A percentile compares a stretch with the other conserved stretches of the same genome.
These are phyloP conservation scores for Tricholoma furcatifolium DNA, from an alignment of 768 basidiomycete species.

Conservation along the genomic window DNA sequence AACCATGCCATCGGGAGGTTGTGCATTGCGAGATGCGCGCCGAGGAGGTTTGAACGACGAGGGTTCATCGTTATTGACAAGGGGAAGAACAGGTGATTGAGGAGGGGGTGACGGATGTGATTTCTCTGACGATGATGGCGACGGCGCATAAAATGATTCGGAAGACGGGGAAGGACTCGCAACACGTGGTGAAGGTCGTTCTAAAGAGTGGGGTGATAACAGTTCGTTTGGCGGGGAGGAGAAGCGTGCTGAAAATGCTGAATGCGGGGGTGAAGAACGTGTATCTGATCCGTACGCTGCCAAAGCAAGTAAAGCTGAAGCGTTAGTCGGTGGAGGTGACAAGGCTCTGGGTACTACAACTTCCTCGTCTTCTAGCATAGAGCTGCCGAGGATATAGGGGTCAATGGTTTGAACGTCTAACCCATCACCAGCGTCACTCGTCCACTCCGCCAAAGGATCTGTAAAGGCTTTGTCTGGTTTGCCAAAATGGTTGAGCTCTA, in stretches of 20 bases:
- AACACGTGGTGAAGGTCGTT: not conserved
- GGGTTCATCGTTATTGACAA: too few relatives aligned
- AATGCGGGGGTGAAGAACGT: not conserved
- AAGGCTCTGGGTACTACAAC: not conserved
- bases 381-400: constrained; percentile 17
- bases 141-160: too few relatives aligned
- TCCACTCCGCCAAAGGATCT: not conserved
- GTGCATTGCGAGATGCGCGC: too few relatives aligned
- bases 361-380: not conserved
- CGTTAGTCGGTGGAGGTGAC: not conserved
- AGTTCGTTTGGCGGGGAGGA: not conserved
- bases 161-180: not conserved
- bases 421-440: not conserved
- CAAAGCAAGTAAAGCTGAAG: not conserved
- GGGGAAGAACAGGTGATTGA: too few relatives aligned
- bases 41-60: too few relatives aligned
- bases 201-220: not conserved
- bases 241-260: not conserved
- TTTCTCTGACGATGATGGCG: too few relatives aligned
- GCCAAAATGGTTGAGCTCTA: not conserved
- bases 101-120: too few relatives aligned
- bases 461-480: not conserved
- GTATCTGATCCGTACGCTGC: not conserved
- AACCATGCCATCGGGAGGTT: too few relatives aligned
- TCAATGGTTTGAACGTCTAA: constrained; percentile 12